A percentile compares a stretch with the other conserved stretches of the same genome.
Conservation (phyloP, 2,329 filamentous ascomycete genomes). For the Colletotrichum noveboracense region DNA sequence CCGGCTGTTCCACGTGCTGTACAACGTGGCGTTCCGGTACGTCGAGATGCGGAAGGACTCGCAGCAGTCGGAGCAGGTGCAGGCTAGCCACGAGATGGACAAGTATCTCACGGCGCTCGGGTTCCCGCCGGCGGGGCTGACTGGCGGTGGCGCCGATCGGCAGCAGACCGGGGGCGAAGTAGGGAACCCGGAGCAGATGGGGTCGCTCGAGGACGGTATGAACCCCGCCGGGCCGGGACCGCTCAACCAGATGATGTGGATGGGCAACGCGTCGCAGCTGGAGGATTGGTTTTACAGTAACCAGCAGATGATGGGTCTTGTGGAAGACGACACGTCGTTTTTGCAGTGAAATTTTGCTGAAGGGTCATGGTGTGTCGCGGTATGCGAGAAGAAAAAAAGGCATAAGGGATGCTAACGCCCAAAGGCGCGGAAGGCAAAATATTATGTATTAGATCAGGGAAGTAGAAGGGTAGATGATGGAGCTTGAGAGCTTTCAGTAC, state of each 20-base stretch:
- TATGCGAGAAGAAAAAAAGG: not conserved
- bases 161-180: not conserved
- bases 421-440: not conserved
- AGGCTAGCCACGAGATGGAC: slow-evolving; percentile 47
- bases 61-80: slow-evolving; percentile 34
- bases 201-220: not conserved
- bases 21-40: slow-evolving; percentile 63
- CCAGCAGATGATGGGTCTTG: slow-evolving; percentile 39
- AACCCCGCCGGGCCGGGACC: slow-evolving; percentile 12
- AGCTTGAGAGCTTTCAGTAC: not conserved
- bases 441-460: not conserved
- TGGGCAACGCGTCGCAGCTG: slow-evolving; percentile 39
- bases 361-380: not conserved
- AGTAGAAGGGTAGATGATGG: not conserved
- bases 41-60: slow-evolving; percentile 53
- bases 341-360: not conserved
- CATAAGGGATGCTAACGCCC: not conserved
- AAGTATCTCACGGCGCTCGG: slow-evolving; percentile 58
- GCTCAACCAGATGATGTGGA: slow-evolving; percentile 35
- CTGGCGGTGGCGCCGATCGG: slow-evolving; percentile 11
- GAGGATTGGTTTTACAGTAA: slow-evolving; percentile 44
- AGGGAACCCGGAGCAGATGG: not conserved
- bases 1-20: slow-evolving; percentile 62
- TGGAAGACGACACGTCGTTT: slow-evolving; percentile 29
- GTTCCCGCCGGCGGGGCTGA: slow-evolving; percentile 31